Evolutionary conservation across 176 grass and related monocot genomes (phyloP), one percentile per base, ranked within the genome.

Genomic region (Olyra latifolia): DNA sequence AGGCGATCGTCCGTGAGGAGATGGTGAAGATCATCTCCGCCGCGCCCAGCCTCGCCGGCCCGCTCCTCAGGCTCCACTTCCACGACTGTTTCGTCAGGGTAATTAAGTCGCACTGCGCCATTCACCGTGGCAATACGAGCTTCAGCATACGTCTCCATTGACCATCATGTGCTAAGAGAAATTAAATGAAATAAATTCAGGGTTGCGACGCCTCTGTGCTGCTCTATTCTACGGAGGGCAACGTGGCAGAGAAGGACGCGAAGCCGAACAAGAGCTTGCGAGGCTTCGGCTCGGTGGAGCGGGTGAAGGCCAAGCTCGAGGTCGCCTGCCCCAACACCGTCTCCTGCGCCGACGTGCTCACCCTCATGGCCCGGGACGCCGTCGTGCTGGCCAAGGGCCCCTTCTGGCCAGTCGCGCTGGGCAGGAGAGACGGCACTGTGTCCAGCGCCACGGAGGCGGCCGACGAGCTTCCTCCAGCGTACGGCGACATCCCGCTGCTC

Each of bases 41-140:
- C 0, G 74, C 86, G 0, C 86, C 83, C 17, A 88, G 75, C 82
- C 93, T 96, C 7, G 75, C 90, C 1, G 93, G 87, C 4, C 85
- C 90, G 0, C 78, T 96, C 3, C 87, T 96, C 16, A 80, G 82
- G 69, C 62, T 94, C 45, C 92, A 91, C 17, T 94, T 91, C 82
- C 92, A 94, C 46, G 92, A 91, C 58, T 94, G 92, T 77, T 94
- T 94, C n/a, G 92, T 94, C 63, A 84, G 86, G 80, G 92, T 35
- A 35, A 35, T n/a, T 91, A 85, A 10, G n/a, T 49, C 2, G 50
- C 19, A n/a, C 22, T 56, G 53, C 3, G 8, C 22, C 10, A 8
- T 22, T 55, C 19, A 3, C 22, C 55, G 22, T 25, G 10, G 55
- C 22, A 25, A 12, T 23, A 57, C 55, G 1, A 25, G 19, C 55